phyloP scores from a whole-genome alignment of 495 filamentous ascomycete genomes.

The Penicillium longicatenatum region DNA sequence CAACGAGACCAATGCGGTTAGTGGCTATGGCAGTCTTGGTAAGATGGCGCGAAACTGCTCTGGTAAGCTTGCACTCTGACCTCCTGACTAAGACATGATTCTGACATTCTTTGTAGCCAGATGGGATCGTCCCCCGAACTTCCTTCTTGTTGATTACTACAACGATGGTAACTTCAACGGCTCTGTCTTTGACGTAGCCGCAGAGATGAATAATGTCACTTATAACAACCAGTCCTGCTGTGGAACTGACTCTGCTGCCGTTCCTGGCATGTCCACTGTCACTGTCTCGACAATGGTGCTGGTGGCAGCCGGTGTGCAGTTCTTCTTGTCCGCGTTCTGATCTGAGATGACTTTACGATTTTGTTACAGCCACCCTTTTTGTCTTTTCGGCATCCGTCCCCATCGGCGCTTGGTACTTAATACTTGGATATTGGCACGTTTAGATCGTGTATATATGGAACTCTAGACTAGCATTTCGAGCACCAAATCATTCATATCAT shows the following conservation, averaged over 20 bases:
- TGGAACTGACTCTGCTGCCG: conserved; percentile 47
- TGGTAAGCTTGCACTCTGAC: conserved; percentile 38
- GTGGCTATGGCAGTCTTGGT: conserved; percentile 70
- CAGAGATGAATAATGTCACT: conserved; percentile 80
- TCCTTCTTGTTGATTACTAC: conserved; percentile 90
- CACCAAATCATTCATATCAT: too few species aligned
- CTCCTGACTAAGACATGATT: not conserved
- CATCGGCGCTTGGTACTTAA: conserved; percentile 8
- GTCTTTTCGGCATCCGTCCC: not conserved
- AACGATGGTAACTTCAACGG: conserved; percentile 70
- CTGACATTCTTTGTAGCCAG: conserved; percentile 30
- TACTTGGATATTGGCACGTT: not conserved
- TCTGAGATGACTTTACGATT: conserved; percentile 5
- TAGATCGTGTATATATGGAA: not conserved
- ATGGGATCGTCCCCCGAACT: conserved; percentile 78
- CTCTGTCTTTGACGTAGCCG: conserved; percentile 91
- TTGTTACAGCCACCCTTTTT: not conserved
- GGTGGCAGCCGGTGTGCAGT: conserved; percentile 29
- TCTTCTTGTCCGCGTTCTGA: conserved; percentile 30
- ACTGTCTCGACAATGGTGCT: conserved; percentile 27
- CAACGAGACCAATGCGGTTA: conserved; percentile 67
- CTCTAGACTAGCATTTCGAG: not conserved
- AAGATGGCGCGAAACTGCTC: conserved; percentile 67
- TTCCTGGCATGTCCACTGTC: conserved; percentile 22
- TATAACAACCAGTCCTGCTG: conserved; percentile 72